Base-by-base conservation (phyloP, 192 early-diverging fungal genomes). In the Backusella macrospora region DNA sequence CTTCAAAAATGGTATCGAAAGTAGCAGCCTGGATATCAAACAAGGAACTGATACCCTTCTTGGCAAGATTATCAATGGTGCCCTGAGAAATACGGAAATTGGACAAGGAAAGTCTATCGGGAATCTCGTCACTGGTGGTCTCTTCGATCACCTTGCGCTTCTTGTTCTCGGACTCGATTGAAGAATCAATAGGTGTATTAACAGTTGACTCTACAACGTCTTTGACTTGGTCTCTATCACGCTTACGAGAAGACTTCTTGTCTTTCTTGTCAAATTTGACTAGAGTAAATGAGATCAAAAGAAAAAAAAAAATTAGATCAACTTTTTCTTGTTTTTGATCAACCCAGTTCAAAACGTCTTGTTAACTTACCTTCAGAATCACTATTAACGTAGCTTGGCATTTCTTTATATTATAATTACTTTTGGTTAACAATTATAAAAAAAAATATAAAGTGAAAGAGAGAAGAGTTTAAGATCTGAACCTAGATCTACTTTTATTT, bases 21-120 rank as follows among this genome's bases (percentile, higher is more conserved):
- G 93, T 94, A 68, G 92, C 93, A 38, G 96, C 95, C 81, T 99
- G 97, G 62, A 99, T 99, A 12, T 96, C 95, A 81, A 99, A 99
- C 21, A 99, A 86, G 6, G 90, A 82, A 23, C 87, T 88, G 68
- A 98, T 92, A 43, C 93, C 94, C 46, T 92, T 89, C 3, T 71
- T 76, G n/a, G 80, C 78, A 43, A 99, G 88, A 2, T 91, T 88
- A 42, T 82, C 82, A 62, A 94, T 72, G 23, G 94, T 96, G 16
- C 88, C 79, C 29, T 84, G 80, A 3, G 90, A 86, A 66, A 94
- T 80, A 29, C 86, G 82, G 77, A 90, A 93, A 62, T 82, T 85
- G 76, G 80, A 78, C 47, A 93, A 69, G 0, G 78, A 82, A 52
- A 88, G 71, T 64, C 87, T 82, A 42, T 89, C 88, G 65, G 86